These are phyloP conservation scores for Xylaria sp. DNA, from an alignment of 2,329 filamentous ascomycete genomes.

Conservation along the genomic window DNA sequence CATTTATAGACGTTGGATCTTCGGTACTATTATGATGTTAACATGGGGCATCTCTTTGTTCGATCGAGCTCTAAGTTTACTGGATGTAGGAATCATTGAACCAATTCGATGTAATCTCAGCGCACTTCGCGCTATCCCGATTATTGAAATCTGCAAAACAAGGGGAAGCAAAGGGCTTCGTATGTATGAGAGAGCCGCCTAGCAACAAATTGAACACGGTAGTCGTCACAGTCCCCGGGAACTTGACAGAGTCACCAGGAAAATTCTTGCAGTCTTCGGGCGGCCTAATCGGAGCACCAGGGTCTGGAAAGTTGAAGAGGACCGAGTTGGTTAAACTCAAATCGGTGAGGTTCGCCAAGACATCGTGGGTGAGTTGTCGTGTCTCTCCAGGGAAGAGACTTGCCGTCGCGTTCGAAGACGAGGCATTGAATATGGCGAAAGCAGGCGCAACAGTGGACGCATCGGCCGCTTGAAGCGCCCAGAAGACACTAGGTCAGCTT, in stretches of 20 bases:
- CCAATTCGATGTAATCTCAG: constrained; percentile 45
- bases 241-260: constrained; percentile 44
- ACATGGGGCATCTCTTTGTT: neutral
- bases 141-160: constrained; percentile 47
- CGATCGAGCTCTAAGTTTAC: constrained; percentile 29
- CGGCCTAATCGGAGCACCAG: constrained; percentile 35
- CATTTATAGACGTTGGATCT: constrained; percentile 48
- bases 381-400: constrained; percentile 46
- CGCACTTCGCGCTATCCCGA: constrained; percentile 44
- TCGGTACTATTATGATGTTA: constrained; percentile 40
- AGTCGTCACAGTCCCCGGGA: constrained; percentile 42
- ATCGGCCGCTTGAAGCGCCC: constrained; percentile 41
- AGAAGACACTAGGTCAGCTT: constrained; percentile 39
- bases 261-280: constrained; percentile 47
- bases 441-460: constrained; percentile 44
- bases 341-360: constrained; percentile 45
- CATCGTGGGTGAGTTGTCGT: constrained; percentile 43
- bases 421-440: constrained; percentile 41
- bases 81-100: constrained; percentile 46
- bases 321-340: constrained; percentile 44
- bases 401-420: constrained; percentile 46
- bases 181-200: constrained; percentile 46
- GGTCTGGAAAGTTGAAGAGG: constrained; percentile 44
- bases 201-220: constrained; percentile 46
- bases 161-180: constrained; percentile 46